Percentiles rank a stretch among this genome's conserved stretches.
These are phyloP conservation scores for Bretschneidera sinensis DNA, from an alignment of 345 rosid species.

Conservation along the genomic window DNA sequence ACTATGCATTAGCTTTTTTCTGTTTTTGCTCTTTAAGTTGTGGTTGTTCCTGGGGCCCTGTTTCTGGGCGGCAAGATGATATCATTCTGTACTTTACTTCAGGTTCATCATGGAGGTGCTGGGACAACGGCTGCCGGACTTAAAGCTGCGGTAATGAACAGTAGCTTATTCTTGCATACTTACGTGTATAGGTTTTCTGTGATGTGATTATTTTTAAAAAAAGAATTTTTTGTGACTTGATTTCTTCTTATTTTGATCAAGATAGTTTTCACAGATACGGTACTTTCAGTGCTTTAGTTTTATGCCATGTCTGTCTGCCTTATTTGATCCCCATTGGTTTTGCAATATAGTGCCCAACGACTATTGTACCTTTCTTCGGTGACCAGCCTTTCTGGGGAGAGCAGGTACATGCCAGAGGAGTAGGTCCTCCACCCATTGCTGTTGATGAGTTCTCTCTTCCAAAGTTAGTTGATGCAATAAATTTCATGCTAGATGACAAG, in stretches of 20 bases:
- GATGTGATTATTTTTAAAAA: neutral
- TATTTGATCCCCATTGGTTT: conserved; percentile 3
- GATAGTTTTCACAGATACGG: neutral
- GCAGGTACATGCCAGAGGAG: conserved; percentile 78
- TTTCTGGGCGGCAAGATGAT: neutral
- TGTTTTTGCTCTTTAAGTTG: too few species aligned
- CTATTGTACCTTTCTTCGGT: conserved; percentile 93
- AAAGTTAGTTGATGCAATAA: conserved; percentile 73
- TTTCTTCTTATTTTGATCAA: neutral
- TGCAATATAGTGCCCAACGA: conserved; percentile 78
- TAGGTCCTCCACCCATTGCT: conserved; percentile 90
- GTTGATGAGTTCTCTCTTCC: conserved; percentile 81
- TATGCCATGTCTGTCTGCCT: neutral
- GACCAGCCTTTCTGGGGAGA: conserved; percentile 99
- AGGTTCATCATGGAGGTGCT: conserved; percentile 99
- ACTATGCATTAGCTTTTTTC: too few species aligned
- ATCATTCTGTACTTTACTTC: conserved; percentile 21
- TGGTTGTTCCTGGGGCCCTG: too few species aligned
- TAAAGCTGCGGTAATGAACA: conserved; percentile 66
- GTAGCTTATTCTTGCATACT: neutral
- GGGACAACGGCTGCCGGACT: conserved; percentile 99
- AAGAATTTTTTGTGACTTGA: neutral
- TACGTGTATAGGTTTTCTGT: conserved; percentile 6
- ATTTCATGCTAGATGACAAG: conserved; percentile 59
- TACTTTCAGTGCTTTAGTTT: conserved; percentile 4